Conservation (phyloP, 2,329 filamentous ascomycete species). For the Nemania serpens region DNA sequence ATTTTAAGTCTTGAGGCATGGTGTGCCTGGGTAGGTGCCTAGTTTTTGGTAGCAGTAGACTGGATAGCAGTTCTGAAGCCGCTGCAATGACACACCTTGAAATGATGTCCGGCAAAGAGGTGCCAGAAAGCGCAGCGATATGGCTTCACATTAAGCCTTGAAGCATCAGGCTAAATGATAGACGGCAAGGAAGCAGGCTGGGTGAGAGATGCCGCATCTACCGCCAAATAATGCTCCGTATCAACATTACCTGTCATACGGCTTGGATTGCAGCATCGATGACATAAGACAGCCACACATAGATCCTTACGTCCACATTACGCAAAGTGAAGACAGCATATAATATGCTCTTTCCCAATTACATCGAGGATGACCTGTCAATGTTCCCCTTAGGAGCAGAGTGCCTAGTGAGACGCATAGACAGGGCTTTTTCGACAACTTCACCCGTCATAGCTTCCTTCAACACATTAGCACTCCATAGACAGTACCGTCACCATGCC, state of each 20-base stretch:
- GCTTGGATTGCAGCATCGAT: background rate
- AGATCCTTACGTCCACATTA: background rate
- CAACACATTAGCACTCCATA: background rate
- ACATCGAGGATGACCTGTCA: background rate
- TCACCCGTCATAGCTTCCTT: background rate
- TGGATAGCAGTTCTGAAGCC: background rate
- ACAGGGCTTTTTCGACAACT: background rate
- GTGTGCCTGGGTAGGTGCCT: background rate
- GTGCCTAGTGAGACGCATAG: background rate
- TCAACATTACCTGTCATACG: background rate
- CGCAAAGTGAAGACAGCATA: background rate
- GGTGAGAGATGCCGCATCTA: background rate
- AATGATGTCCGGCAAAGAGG: background rate
- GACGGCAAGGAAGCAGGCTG: background rate
- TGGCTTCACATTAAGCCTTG: slow-evolving; percentile 3
- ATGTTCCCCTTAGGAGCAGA: background rate
- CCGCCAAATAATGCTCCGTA: background rate
- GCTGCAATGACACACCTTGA: slow-evolving; percentile 13
- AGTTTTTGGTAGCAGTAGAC: background rate
- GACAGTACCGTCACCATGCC: slow-evolving; percentile 12
- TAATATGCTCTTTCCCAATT: slow-evolving; percentile 3
- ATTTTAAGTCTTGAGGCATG: background rate
- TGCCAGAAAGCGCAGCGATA: background rate
- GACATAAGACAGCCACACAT: background rate
- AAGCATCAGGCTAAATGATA: background rate